Base-by-base conservation (phyloP, 352 stramenopile species). In the Globisporangium nagaii region DNA sequence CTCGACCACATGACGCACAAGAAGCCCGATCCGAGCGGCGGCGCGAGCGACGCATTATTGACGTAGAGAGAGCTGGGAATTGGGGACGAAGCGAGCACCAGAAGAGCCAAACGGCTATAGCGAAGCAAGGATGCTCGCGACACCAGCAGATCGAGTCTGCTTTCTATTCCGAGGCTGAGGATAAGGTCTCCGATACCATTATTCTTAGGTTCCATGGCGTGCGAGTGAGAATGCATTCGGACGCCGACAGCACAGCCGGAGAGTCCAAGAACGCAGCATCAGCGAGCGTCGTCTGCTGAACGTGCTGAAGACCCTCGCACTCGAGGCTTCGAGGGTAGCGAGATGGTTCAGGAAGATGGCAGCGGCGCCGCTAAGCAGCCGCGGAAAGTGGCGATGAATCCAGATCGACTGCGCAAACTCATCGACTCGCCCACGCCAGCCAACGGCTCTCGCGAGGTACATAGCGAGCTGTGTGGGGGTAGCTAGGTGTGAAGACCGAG, bases 371-470 rank as follows among this genome's bases (percentile, higher is more conserved):
- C 34, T n/a, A 78, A 66, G 41, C 49, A 66, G 28, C 49, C 58
- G 19, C 39, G 48, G 10, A 78, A 70, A 52, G 70, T 66, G 49
- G 70, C 77, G 11, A 68, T 84, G 53, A 65, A 88, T 32, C 77
- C 74, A 1, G 62, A 67, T n/a, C 61, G 77, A 22, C 64, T 88
- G 22, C 74, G 59, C n/a, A 79, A 82, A 44, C 65, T 88, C 31
- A 75, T 88, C 24, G 77, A 88, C 53, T 77, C 63, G n/a, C 77
- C 77, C 1, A 70, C 53, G 12, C 30, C 73, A 17, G 36, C 40
- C 8, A 88, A 86, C 56, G 54, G 59, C 1, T 55, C 60, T 10
- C 69, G 71, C 2, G 60, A 77, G 7, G 61, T 67, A n/a, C 50
- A 25, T 45, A n/a, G n/a, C n/a, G n/a, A n/a, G n/a, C n/a, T n/a